Evolutionary conservation across 805 yeast species (phyloP), one percentile per base, ranked within the genome.

Genomic region (Candida ipomoeae): DNA sequence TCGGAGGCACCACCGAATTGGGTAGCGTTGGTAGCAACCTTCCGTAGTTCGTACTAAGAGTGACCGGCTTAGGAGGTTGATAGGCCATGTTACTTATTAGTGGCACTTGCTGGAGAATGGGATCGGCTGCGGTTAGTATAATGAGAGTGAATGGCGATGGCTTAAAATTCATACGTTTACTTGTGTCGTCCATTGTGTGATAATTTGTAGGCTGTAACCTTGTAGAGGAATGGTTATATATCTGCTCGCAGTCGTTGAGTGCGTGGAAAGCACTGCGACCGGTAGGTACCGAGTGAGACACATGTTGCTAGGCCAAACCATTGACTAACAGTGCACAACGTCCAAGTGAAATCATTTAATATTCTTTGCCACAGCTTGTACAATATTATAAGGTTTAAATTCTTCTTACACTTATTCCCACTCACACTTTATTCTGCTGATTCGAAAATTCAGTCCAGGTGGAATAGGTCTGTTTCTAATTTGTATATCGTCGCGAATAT

Each of bases 31-130:
- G 70, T 20, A 73, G 57, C 21, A 73, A 55, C 51, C 69, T 69
- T 1, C 48, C 66, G 62, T 77, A 83, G 54, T 75, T 75, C 32
- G 73, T 63, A 35, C 83, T 80, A 35, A 82, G 67, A 6, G 80
- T 74, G 13, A 82, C 73, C 0, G 85, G 78, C 51, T 73, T 77
- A 15, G 87, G 85, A 0, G 83, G 79, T 49, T 71, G 75, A 53
- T 66, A 73, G 23, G 67, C 66, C 3, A 83, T 85, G 50, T 82
- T 79, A 36, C 76, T 68, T 14, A 80, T 74, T 37, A 82, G 70
- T 0, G 87, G 86, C 0, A 82, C 75, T 53, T 81, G 82, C 34
- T 75, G 68, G 5, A 81, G 67, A 13, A 77, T 53, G 0, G 79
- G 72, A 53, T 80, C 81, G 23, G 76, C 81, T 77, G 37, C 23